These are phyloP conservation scores for Staphylotrichum longicolle DNA, from an alignment of 495 filamentous ascomycete species.

Conservation along the genomic window DNA sequence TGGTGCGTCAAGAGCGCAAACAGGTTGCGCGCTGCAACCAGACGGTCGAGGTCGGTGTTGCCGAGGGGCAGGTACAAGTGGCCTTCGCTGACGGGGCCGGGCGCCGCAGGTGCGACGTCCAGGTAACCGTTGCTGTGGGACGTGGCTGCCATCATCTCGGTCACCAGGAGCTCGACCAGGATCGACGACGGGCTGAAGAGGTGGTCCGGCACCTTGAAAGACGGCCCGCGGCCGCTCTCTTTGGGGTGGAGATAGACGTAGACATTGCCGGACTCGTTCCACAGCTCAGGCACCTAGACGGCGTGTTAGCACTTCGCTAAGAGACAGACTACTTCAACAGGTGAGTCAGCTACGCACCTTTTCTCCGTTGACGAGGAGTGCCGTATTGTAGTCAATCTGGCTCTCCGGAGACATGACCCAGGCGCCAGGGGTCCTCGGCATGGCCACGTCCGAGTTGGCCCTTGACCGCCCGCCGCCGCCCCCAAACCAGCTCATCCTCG, in stretches of 20 bases:
- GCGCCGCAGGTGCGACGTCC: slow-evolving; percentile 42
- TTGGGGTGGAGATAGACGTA: slow-evolving; percentile 78
- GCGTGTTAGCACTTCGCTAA: not conserved
- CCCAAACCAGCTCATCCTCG: slow-evolving; percentile 43
- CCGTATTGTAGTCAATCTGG: slow-evolving; percentile 61
- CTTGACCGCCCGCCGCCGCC: slow-evolving; percentile 39
- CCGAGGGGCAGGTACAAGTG: slow-evolving; percentile 66
- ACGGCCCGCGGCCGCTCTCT: slow-evolving; percentile 62
- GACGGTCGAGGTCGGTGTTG: slow-evolving; percentile 56
- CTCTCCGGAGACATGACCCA: slow-evolving; percentile 62
- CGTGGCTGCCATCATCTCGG: slow-evolving; percentile 49
- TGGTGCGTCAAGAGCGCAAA: slow-evolving; percentile 85
- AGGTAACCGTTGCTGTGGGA: slow-evolving; percentile 36
- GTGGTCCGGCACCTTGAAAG: slow-evolving; percentile 73
- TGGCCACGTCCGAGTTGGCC: slow-evolving; percentile 37
- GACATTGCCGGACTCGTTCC: slow-evolving; percentile 82
- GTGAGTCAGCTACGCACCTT: slow-evolving; percentile 43
- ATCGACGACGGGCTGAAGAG: slow-evolving; percentile 67
- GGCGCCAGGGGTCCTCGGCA: slow-evolving; percentile 42
- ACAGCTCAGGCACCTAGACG: slow-evolving; percentile 73
- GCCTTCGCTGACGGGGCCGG: slow-evolving; percentile 46
- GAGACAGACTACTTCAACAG: no score
- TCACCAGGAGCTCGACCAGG: slow-evolving; percentile 66
- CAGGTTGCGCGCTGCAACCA: slow-evolving; percentile 80
- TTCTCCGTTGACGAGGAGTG: slow-evolving; percentile 56